phyloP scores from a whole-genome alignment of 2,329 filamentous ascomycete species.

The Paramyrothecium roridum region DNA sequence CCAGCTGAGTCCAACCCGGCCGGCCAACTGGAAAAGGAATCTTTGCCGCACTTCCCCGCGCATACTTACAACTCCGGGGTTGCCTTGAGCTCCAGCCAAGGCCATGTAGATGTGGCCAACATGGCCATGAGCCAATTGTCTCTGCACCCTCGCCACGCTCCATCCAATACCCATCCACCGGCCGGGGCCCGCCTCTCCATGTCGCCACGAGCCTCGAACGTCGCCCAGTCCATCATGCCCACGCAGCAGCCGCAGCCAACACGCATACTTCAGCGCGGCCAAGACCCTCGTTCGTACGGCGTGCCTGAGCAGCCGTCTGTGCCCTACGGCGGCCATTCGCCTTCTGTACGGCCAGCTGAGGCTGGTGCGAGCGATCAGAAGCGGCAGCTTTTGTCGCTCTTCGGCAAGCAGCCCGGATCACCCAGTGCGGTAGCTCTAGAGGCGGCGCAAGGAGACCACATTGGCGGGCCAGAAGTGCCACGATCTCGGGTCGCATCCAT shows the following conservation, averaged over 20 bases:
- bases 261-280: conserved; percentile 33
- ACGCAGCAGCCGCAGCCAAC: conserved; percentile 19
- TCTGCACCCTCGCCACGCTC: conserved; percentile 10
- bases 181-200: neutral
- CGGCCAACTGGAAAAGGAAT: neutral
- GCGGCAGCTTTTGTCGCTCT: conserved; percentile 55
- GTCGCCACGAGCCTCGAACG: conserved; percentile 7
- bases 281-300: conserved; percentile 18
- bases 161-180: conserved; percentile 9
- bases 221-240: conserved; percentile 5
- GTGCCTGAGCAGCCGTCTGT: conserved; percentile 2
- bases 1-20: neutral
- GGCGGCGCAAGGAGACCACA: neutral
- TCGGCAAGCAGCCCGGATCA: conserved; percentile 42
- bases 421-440: neutral
- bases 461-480: conserved; percentile 9
- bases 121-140: conserved; percentile 7
- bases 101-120: conserved; percentile 8
- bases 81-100: neutral
- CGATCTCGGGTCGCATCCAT: conserved; percentile 41
- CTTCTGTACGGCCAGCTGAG: conserved; percentile 12
- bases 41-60: neutral
- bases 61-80: neutral
- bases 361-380: conserved; percentile 27
- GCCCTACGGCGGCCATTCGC: neutral